Evolutionary conservation across 148 eudicot genomes (phyloP), one percentile per base, ranked within the genome.

Genomic region (Amaranthus hypochondriacus): DNA sequence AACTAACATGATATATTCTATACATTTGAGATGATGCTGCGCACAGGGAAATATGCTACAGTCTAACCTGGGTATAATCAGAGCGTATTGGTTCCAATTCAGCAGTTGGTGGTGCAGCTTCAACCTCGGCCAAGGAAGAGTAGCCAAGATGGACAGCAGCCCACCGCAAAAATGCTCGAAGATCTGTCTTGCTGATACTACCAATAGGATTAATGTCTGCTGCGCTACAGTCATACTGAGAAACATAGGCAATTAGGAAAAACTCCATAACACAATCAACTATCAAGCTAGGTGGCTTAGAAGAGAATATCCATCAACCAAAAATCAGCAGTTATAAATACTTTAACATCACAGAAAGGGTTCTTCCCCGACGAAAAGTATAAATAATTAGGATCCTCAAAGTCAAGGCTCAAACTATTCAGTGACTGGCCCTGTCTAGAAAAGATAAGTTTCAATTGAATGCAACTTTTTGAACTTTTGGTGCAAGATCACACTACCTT

Each of bases 191-290:
- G 76, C 97, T 95, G 52, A 95, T 89, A 70, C 98, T 90, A 73
- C 98, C 98, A 60, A 95, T 95, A 62, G 98, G 98, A 86, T 95
- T 95, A 77, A 95, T 86, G 82, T 92, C 98, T 53, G 98, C 98
- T 18, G 98, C 81, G 84, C 98, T 95, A 81, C 98, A 95, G 85
- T 95, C 98, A 84, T 92, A 95, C 98, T 95, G 81, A 49, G 21
- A 21, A 80, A 59, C 18, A 80, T 10, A 51, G 5, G 9, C 49
- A 60, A 28, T 28, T 28, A 28, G 39, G 39, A 28, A 54, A 55
- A 18, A 43, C 66, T 67, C 55, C 71, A 46, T 39, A 71, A 8
- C 13, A 46, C 10, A 21, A 56, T 51, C 0, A 46, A 21, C 21
- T 9, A 42, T 73, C 4, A 8, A 59, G 39, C 62, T 7, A 6